Evolutionary conservation across 305 asterid genomes (phyloP).

Genomic region (Solanum chacoense): DNA sequence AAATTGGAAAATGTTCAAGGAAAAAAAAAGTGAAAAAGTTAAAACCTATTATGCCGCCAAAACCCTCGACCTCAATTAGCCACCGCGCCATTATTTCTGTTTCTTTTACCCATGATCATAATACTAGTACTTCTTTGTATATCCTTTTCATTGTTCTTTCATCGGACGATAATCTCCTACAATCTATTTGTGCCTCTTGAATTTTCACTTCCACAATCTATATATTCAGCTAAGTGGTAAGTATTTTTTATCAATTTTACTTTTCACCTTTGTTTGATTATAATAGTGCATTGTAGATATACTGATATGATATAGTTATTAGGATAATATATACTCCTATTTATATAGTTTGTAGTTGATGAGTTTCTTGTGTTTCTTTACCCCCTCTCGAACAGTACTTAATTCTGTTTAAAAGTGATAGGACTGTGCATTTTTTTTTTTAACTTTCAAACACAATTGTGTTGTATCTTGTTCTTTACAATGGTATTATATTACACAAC

Average conservation of each 20-base stretch:
- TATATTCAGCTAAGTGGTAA: background rate
- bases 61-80: background rate
- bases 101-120: background rate
- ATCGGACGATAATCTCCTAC: background rate
- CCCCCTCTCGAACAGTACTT: too few species aligned
- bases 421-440: too few species aligned
- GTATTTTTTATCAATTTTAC: background rate
- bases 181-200: background rate
- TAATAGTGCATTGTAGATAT: background rate
- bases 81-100: background rate
- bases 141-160: background rate
- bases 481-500: too few species aligned
- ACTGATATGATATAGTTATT: too few species aligned
- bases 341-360: background rate
- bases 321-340: background rate
- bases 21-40: background rate
- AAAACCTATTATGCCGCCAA: background rate
- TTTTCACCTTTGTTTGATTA: background rate
- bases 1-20: background rate
- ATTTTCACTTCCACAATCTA: background rate
- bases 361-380: too few species aligned
- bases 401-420: too few species aligned
- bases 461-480: background rate
- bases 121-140: background rate
- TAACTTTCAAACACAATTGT: background rate